These are phyloP conservation scores for Linnemannia elongata DNA, from an alignment of 192 early-diverging fungal genomes.

Conservation along the genomic window DNA sequence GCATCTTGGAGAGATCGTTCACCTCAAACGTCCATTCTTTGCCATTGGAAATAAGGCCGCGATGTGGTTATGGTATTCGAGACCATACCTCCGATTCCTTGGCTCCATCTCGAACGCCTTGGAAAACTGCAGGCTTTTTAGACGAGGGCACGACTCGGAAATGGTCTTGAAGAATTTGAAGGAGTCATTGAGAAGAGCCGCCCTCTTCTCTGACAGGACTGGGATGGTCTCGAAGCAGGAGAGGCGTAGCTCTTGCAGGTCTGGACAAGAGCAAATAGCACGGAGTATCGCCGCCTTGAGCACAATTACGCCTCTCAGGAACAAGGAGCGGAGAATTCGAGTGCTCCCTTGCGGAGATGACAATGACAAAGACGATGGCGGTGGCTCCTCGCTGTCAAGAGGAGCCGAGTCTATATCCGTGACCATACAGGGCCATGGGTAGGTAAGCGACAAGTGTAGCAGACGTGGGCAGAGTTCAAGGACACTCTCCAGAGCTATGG, in stretches of 20 bases:
- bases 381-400: not conserved
- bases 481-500: not conserved
- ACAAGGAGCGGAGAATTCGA: not conserved
- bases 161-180: not conserved
- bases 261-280: not conserved
- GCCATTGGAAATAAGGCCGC: not conserved
- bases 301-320: not conserved
- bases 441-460: not conserved
- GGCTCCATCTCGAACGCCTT: not conserved
- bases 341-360: not conserved
- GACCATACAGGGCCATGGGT: not conserved
- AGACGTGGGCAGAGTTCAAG: not conserved
- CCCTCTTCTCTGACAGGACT: not conserved
- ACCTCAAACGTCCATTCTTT: not conserved
- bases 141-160: not conserved
- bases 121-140: not conserved
- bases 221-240: not conserved
- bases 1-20: not conserved
- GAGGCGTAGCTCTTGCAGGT: not conserved
- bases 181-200: not conserved
- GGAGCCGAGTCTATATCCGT: not conserved
- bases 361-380: not conserved
- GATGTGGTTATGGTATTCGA: not conserved
- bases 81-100: not conserved
- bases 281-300: not conserved